These are phyloP conservation scores for Trypanosoma lewisi DNA, from an alignment of 208 protist genomes.

Conservation along the genomic window DNA sequence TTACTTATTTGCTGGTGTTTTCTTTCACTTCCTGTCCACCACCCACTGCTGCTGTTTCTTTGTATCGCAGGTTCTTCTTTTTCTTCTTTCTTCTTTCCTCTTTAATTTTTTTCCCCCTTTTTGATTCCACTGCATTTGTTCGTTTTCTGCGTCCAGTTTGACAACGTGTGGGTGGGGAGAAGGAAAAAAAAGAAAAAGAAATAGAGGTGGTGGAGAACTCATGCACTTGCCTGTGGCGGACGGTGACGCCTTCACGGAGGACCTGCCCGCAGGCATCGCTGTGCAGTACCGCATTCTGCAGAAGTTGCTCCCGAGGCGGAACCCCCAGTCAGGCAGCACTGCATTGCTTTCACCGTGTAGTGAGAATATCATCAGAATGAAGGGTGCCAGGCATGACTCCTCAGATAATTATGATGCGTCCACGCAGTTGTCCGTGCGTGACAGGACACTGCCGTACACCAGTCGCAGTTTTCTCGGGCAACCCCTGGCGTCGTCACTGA, in stretches of 20 bases:
- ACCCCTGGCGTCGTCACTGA: background rate
- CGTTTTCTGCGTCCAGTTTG: background rate
- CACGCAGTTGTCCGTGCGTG: background rate
- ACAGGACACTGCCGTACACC: background rate
- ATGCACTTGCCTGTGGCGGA: background rate
- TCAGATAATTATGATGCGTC: background rate
- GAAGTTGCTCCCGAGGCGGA: background rate
- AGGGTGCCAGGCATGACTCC: too few relatives aligned
- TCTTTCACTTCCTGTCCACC: background rate
- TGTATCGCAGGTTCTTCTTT: too few relatives aligned
- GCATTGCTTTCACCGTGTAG: too few relatives aligned
- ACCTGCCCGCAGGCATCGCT: background rate
- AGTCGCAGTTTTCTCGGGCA: background rate
- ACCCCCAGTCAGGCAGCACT: too few relatives aligned
- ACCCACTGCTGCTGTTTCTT: background rate
- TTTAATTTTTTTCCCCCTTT: constrained; percentile 3
- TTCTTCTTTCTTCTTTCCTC: background rate
- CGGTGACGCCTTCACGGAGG: constrained; percentile 6
- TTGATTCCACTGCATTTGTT: background rate
- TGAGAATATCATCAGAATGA: too few relatives aligned
- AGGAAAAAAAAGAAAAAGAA: background rate
- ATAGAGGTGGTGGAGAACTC: too few relatives aligned
- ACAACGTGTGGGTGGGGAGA: background rate
- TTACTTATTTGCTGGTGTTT: constrained; percentile 8
- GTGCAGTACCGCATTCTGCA: constrained; percentile 10